These are phyloP conservation scores for Lipomyces chichibuensis DNA, from an alignment of 805 yeast genomes.

Conservation along the genomic window DNA sequence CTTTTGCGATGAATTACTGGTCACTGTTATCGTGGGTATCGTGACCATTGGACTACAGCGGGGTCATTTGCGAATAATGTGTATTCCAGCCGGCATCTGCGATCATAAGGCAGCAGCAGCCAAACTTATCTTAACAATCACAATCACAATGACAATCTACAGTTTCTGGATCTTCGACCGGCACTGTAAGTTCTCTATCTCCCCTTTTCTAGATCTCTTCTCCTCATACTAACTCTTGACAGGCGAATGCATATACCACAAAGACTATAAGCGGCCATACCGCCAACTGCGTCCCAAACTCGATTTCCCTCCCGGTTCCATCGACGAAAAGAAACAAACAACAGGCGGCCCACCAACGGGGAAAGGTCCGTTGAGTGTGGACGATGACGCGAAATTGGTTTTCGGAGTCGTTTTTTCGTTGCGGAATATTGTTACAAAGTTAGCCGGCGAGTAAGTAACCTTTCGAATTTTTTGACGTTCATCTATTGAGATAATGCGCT, in stretches of 20 bases:
- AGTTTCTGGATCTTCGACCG: constrained; percentile 91
- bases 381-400: constrained; percentile 75
- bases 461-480: not conserved
- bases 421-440: constrained; percentile 68
- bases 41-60: not conserved
- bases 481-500: no score
- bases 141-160: constrained; percentile 62
- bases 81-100: no score
- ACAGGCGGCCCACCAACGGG: constrained; percentile 22
- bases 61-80: no score
- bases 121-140: not conserved
- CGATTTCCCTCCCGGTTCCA: not conserved
- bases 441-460: constrained; percentile 45
- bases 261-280: constrained; percentile 54
- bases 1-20: not conserved
- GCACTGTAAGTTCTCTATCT: constrained; percentile 59
- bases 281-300: constrained; percentile 20
- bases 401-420: constrained; percentile 85
- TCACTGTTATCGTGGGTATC: not conserved
- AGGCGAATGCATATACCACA: constrained; percentile 75
- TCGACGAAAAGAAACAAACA: constrained; percentile 37
- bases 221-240: not conserved
- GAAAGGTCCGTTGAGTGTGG: constrained; percentile 43
- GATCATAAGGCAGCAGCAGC: no score
- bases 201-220: not conserved